Conservation (phyloP, 1,284 basidiomycete genomes). For the Fomitopsis betulina region DNA sequence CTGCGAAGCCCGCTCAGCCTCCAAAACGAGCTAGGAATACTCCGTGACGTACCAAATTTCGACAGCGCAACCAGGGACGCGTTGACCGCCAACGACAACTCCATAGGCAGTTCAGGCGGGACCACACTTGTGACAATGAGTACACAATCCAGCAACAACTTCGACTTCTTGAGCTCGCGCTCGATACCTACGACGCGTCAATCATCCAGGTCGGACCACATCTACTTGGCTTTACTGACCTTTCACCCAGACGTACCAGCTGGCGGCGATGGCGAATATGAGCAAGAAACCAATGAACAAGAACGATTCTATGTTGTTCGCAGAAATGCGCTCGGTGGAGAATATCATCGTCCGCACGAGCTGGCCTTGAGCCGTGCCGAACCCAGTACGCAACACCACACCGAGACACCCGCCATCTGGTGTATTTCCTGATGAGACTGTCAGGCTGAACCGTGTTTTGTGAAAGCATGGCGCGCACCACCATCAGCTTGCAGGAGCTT, state of each 20-base stretch:
- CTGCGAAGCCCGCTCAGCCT: slow-evolving; percentile 33
- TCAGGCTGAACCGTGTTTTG: background rate
- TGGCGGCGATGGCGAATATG: slow-evolving; percentile 93
- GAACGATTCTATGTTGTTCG: slow-evolving; percentile 92
- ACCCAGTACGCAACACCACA: slow-evolving; percentile 90
- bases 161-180: slow-evolving; percentile 87
- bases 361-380: slow-evolving; percentile 94
- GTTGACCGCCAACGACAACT: slow-evolving; percentile 91
- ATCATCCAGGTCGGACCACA: background rate
- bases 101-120: slow-evolving; percentile 95
- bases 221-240: slow-evolving; percentile 39
- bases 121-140: slow-evolving; percentile 95
- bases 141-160: slow-evolving; percentile 89
- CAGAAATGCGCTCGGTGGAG: slow-evolving; percentile 90
- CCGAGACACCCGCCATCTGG: slow-evolving; percentile 90
- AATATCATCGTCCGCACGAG: slow-evolving; percentile 97
- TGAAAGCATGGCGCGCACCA: slow-evolving; percentile 24
- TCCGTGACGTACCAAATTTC: slow-evolving; percentile 66
- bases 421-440: slow-evolving; percentile 42
- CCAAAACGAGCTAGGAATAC: background rate
- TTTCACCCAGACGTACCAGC: slow-evolving; percentile 95
- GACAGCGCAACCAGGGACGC: slow-evolving; percentile 89
- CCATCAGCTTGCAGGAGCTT: slow-evolving; percentile 82
- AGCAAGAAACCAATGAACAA: slow-evolving; percentile 95
- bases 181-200: slow-evolving; percentile 63